Evolutionary conservation across 257 asterid genomes (phyloP), one percentile per base, ranked within the genome.

Genomic region (Marsdenia floribunda): DNA sequence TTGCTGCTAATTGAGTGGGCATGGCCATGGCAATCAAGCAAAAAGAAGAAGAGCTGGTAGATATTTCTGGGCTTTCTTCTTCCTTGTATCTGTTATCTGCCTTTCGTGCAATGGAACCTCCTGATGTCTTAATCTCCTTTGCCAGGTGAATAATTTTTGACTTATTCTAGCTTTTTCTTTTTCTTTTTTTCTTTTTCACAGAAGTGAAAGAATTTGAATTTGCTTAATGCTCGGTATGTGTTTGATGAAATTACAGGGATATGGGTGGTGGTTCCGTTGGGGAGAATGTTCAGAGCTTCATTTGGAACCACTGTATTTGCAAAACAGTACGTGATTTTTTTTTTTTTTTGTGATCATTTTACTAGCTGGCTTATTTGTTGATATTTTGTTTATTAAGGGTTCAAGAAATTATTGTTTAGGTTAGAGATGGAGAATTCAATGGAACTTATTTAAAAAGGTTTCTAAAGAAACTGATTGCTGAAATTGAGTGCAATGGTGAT

Each of bases 51-150:
- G 90, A 83, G 64, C 33, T 55, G 59, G 21, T 78, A 16, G 81
- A 78, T 72, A 26, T 61, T 49, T 78, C 87, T 12, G 71, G 54
- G 73, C 76, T 82, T 66, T 70, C 86, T 66, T 70, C 86, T 15
- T 76, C 77, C 82, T 79, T 82, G 49, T 84, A 83, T 70, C 82
- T 90, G 82, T 71, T 90, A 57, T 88, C 87, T 70, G 92, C 98
- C 29, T 91, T 92, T 76, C 82, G 84, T 21, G 90, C 96, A 44
- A 81, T 88, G 93, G 97, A 94, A 74, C 86, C 88, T n/a, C 89
- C 97, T 42, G 84, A 84, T 18, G 82, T 84, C 76, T 83, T 89
- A 24, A 73, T 94, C 81, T 86, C 96, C 58, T 84, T 88, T 76
- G 97, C 97, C 74, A 92, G 96, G 97, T 92, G 38, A 44, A 7